Evolutionary conservation across 768 basidiomycete genomes (phyloP).

Genomic region (Coprinopsis cinerea): DNA sequence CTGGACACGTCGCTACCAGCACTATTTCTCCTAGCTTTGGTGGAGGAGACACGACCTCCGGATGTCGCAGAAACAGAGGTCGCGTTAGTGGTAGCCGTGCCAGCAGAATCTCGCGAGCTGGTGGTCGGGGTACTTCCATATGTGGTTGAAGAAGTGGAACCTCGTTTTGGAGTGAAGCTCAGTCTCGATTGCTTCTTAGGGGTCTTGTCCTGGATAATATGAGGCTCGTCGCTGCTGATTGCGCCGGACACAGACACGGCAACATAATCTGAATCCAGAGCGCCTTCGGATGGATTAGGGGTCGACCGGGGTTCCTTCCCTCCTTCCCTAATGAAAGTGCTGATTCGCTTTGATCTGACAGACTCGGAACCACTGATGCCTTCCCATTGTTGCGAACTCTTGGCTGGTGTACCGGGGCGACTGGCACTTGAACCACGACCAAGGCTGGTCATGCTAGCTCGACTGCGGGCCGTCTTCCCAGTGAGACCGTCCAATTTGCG

Average conservation of each 20-base stretch:
- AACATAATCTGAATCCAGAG: conserved; percentile 37
- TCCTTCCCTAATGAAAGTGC: conserved; percentile 35
- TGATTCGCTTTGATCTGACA: conserved; percentile 33
- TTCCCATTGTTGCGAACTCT: conserved; percentile 69
- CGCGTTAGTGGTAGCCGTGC: conserved; percentile 71
- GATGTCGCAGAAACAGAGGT: conserved; percentile 73
- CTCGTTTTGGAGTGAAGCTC: conserved; percentile 81
- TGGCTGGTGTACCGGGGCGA: conserved; percentile 71
- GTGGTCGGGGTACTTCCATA: conserved; percentile 72
- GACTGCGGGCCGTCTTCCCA: conserved; percentile 68
- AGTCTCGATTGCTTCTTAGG: conserved; percentile 67
- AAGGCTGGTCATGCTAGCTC: conserved; percentile 71
- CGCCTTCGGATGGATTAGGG: conserved; percentile 28
- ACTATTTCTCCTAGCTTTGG: conserved; percentile 72
- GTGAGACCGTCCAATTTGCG: conserved; percentile 88
- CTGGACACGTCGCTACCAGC: conserved; percentile 82
- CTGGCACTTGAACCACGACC: conserved; percentile 60
- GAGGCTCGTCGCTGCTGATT: conserved; percentile 56
- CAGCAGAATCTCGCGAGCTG: conserved; percentile 86
- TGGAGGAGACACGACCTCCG: conserved; percentile 58
- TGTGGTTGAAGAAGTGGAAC: conserved; percentile 84
- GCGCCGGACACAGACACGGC: conserved; percentile 23
- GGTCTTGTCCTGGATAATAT: conserved; percentile 52
- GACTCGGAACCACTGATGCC: conserved; percentile 45
- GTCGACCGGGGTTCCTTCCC: conserved; percentile 12